Percentiles rank a stretch among this genome's conserved stretches.
phyloP scores from a whole-genome alignment of 2,329 filamentous ascomycete species.

The Apiospora pterosperma region DNA sequence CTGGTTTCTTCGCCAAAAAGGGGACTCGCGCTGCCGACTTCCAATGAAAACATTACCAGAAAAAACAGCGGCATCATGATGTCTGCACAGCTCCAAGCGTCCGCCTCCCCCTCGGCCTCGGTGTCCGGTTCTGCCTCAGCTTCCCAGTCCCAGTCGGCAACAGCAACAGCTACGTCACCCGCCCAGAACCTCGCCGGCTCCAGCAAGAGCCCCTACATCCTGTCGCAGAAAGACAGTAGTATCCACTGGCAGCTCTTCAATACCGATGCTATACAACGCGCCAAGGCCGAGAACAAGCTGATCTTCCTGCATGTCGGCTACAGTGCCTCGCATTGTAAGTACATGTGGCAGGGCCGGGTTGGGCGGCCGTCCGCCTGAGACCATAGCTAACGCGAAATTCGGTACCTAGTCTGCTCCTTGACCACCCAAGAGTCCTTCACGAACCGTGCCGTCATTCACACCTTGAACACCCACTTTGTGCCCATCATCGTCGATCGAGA shows the following conservation, averaged over 20 bases:
- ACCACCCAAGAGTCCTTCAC: constrained; percentile 92
- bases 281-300: constrained; percentile 77
- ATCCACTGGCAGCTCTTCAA: constrained; percentile 92
- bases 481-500: constrained; percentile 92
- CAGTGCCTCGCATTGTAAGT: constrained; percentile 88
- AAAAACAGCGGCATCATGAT: constrained; percentile 21
- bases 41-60: not conserved
- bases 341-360: constrained; percentile 4
- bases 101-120: constrained; percentile 7
- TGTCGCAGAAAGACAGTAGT: constrained; percentile 72
- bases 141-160: constrained; percentile 4
- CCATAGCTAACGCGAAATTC: not conserved
- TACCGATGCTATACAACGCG: constrained; percentile 70
- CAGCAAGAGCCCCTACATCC: constrained; percentile 56
- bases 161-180: constrained; percentile 12
- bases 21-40: not conserved
- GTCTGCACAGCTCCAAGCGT: constrained; percentile 28
- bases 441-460: constrained; percentile 72
- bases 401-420: constrained; percentile 69
- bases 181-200: constrained; percentile 31
- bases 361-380: not conserved
- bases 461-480: constrained; percentile 85
- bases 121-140: constrained; percentile 8
- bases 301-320: constrained; percentile 96
- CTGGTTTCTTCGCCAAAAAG: not conserved